A percentile compares a stretch with the other conserved stretches of the same genome.
Conservation (phyloP, 345 rosid species). For the Eucalyptus paniculata region DNA sequence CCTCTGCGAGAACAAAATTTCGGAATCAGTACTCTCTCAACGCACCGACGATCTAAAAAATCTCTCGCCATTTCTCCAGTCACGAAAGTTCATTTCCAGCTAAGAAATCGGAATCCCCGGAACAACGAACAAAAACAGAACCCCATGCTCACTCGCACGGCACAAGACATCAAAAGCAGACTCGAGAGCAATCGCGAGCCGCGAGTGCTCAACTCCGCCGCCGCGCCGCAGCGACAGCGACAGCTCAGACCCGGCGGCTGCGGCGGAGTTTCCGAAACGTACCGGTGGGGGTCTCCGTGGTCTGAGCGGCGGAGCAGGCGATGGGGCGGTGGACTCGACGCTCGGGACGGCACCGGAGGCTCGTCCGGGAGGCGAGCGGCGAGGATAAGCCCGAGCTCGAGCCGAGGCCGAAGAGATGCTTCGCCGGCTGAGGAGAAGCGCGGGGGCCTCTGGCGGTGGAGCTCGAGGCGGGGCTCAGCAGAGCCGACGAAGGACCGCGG, state of each 20-base stretch:
- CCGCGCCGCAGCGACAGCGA: not conserved
- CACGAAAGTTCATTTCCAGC: not conserved
- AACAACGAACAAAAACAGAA: not conserved
- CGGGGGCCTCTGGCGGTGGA: conserved; percentile 1
- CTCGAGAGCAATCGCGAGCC: not conserved
- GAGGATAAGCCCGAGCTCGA: conserved; percentile 12
- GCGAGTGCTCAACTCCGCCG: not conserved
- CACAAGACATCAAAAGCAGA: not conserved
- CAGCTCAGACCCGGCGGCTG: not conserved
- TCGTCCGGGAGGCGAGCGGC: conserved; percentile 2
- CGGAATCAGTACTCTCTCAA: not conserved
- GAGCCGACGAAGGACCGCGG: conserved; percentile 20
- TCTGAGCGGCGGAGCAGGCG: conserved; percentile 58
- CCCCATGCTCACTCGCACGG: not conserved
- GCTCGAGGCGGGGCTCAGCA: not conserved
- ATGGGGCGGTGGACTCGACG: conserved; percentile 15
- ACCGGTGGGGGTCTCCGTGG: conserved; percentile 50
- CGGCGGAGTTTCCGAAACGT: not conserved
- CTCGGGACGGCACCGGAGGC: conserved; percentile 29
- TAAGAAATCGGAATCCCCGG: not conserved
- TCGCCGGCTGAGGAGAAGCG: conserved; percentile 12
- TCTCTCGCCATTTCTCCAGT: not conserved
- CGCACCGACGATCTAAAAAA: not conserved
- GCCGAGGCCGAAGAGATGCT: conserved; percentile 22
- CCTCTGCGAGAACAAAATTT: conserved; percentile 25